These are phyloP conservation scores for Aspergillus sclerotioniger DNA, from an alignment of 495 filamentous ascomycete genomes.

Conservation along the genomic window DNA sequence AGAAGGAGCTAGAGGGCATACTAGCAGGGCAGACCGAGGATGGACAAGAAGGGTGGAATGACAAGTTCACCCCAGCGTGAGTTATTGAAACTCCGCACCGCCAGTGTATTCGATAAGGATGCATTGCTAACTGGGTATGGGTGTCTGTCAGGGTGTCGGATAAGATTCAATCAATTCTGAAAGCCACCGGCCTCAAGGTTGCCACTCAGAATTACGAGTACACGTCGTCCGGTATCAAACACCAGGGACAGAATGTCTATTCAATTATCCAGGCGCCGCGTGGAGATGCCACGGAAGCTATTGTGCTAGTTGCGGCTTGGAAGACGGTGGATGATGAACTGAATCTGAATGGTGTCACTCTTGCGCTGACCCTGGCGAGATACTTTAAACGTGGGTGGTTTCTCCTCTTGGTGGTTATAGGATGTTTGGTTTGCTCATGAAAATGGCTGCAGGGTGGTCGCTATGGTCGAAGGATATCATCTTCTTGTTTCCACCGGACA, in stretches of 20 bases:
- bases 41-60: constrained; percentile 18
- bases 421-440: constrained; percentile 13
- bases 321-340: constrained; percentile 74
- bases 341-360: constrained; percentile 82
- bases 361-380: constrained; percentile 80
- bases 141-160: constrained; percentile 54
- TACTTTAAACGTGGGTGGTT: constrained; percentile 77
- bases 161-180: constrained; percentile 70
- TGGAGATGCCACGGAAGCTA: constrained; percentile 96
- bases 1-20: constrained; percentile 68
- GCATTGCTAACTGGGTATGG: not conserved
- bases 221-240: constrained; percentile 65
- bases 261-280: constrained; percentile 92
- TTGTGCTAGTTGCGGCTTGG: constrained; percentile 89
- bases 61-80: constrained; percentile 46
- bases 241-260: constrained; percentile 87
- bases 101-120: not conserved
- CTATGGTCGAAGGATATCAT: constrained; percentile 99
- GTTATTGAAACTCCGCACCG: constrained; percentile 17
- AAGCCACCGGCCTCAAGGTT: constrained; percentile 75
- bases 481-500: constrained; percentile 84
- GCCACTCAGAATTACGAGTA: constrained; percentile 84
- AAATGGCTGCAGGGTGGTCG: constrained; percentile 67
- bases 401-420: constrained; percentile 1
- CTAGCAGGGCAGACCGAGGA: constrained; percentile 22